These are phyloP conservation scores for Auricularia sp. DNA, from an alignment of 768 basidiomycete genomes.

Conservation along the genomic window DNA sequence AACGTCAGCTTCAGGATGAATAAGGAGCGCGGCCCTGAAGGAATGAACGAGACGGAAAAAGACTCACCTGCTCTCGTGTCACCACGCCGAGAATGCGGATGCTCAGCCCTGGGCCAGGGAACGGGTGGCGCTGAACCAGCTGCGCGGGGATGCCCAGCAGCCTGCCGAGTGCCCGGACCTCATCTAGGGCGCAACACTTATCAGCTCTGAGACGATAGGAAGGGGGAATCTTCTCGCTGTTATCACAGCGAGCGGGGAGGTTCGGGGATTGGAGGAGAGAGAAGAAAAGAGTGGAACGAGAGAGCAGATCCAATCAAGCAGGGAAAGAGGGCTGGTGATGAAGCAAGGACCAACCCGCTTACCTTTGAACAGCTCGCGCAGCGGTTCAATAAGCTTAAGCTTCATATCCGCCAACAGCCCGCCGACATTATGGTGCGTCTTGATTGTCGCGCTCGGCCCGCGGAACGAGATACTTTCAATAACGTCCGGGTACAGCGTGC, in stretches of 20 bases:
- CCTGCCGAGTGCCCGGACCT: conserved; percentile 87
- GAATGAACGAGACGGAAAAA: neutral
- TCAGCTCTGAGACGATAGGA: neutral
- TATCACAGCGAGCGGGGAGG: too few species aligned
- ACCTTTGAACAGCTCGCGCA: conserved; percentile 98
- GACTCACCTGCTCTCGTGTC: conserved; percentile 60
- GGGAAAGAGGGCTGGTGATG: neutral
- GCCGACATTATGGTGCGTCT: conserved; percentile 99
- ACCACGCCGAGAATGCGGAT: conserved; percentile 97
- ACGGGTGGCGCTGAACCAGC: conserved; percentile 93
- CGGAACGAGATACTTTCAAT: conserved; percentile 99
- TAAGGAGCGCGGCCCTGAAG: neutral
- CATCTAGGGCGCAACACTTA: conserved; percentile 43
- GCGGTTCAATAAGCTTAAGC: conserved; percentile 93
- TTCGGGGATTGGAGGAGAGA: too few species aligned
- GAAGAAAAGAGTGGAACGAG: too few species aligned
- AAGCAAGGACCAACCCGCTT: conserved; percentile 12
- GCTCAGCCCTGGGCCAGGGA: conserved; percentile 96
- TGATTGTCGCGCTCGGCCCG: conserved; percentile 97
- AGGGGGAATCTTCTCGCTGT: too few species aligned
- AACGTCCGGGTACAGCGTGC: conserved; percentile 96
- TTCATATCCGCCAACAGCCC: conserved; percentile 96
- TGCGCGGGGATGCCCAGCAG: conserved; percentile 85
- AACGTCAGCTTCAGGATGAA: neutral
- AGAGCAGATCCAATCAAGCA: too few species aligned